phyloP scores from a whole-genome alignment of 768 basidiomycete genomes.

The Saitozyma sp. region DNA sequence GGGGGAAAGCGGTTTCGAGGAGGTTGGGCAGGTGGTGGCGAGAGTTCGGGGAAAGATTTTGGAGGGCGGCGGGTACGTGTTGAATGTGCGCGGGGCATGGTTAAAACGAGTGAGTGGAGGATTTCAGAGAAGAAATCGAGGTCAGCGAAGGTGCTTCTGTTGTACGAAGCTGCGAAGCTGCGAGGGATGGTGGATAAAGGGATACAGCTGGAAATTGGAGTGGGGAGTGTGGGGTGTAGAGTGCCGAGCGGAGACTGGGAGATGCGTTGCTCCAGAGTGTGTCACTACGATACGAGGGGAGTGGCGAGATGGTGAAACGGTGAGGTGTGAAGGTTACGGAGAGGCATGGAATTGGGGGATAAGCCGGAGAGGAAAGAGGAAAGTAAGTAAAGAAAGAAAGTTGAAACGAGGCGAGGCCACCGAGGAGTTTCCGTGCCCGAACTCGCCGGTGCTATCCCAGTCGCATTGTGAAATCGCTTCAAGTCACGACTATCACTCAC shows the following conservation, averaged over 20 bases:
- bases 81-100: background rate
- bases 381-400: slow-evolving; percentile 1
- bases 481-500: slow-evolving; percentile 1
- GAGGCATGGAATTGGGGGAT: background rate
- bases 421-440: too few species aligned
- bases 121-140: background rate
- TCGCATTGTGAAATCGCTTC: too few species aligned
- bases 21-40: background rate
- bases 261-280: too few species aligned
- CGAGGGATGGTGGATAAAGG: too few species aligned
- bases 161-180: too few species aligned
- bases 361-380: background rate
- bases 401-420: background rate
- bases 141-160: too few species aligned
- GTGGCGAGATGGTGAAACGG: too few species aligned
- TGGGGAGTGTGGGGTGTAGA: too few species aligned
- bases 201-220: too few species aligned
- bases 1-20: background rate
- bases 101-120: background rate
- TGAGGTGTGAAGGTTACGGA: background rate
- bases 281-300: too few species aligned
- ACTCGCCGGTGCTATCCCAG: too few species aligned
- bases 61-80: background rate
- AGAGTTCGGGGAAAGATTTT: background rate
- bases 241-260: too few species aligned